These are phyloP conservation scores for Piper betle DNA, from an alignment of 164 flowering plant species.

Conservation along the genomic window DNA sequence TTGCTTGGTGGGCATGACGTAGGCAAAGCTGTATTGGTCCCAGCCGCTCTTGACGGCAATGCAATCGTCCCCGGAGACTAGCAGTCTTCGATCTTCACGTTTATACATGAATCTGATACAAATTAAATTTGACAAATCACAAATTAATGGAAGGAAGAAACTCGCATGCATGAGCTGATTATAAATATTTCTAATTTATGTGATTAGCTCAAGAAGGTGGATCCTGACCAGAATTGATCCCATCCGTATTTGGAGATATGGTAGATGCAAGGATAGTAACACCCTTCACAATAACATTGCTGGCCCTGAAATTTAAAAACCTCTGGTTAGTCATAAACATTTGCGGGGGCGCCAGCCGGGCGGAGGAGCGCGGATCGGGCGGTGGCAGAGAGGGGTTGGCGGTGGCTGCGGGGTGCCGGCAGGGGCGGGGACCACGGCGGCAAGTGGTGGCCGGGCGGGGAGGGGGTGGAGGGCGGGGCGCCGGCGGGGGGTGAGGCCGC, in stretches of 20 bases:
- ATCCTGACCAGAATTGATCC: slow-evolving; percentile 77
- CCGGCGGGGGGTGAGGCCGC: too few species aligned
- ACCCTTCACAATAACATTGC: slow-evolving; percentile 56
- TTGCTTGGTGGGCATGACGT: slow-evolving; percentile 57
- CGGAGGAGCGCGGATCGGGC: too few species aligned
- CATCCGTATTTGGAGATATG: slow-evolving; percentile 73
- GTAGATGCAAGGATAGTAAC: slow-evolving; percentile 64
- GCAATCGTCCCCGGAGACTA: slow-evolving; percentile 80
- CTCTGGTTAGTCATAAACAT: neutral
- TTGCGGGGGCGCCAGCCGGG: neutral
- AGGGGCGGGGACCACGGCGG: too few species aligned
- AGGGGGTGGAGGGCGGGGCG: too few species aligned
- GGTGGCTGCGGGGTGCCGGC: too few species aligned
- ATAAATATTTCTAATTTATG: too few species aligned
- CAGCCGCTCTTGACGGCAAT: slow-evolving; percentile 73
- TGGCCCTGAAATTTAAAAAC: slow-evolving; percentile 7
- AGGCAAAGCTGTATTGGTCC: slow-evolving; percentile 67
- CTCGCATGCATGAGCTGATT: too few species aligned
- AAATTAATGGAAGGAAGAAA: too few species aligned
- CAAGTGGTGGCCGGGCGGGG: too few species aligned
- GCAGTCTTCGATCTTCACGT: slow-evolving; percentile 54
- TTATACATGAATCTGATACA: slow-evolving; percentile 53
- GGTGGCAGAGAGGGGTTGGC: too few species aligned
- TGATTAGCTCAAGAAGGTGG: too few species aligned
- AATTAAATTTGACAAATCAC: too few species aligned